Evolutionary conservation across 2,329 filamentous ascomycete species (phyloP), one percentile per base, ranked within the genome.

Genomic region (Aureobasidium pullulans): DNA sequence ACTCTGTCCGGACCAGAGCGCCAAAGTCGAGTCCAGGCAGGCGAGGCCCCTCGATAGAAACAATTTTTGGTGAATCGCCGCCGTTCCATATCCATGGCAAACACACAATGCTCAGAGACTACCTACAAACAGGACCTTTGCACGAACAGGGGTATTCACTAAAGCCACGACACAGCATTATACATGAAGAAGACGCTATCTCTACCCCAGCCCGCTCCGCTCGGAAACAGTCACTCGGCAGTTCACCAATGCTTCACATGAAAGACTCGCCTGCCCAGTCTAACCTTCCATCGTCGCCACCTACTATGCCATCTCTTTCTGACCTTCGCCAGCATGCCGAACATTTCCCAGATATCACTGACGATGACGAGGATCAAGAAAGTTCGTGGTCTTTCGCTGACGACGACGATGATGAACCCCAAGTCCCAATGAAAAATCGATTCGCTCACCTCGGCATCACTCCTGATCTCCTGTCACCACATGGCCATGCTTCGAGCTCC

Each of bases 1-100:
- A 92, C 75, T 91, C 88, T 32, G 74, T 90, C 65, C 85, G 87
- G 57, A 91, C 88, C 15, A 79, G 82, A 61, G 85, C 82, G 40
- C 90, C 87, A 9, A 81, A 82, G 62, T 87, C 85, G 62, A 79
- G 82, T 57, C 83, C 85, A 61, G 82, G 84, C 36, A 80, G 84
- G 48, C 84, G 89, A 39, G 87, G 86, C 31, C 87, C 88, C 15
- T 76, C 79, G 50, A 84, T 91, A 52, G 88, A 91, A 68, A 89
- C 84, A 28, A 88, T 91, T 77, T 92, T 91, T 71, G 88, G 92
- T 72, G 88, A 92, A 66, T 89, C 87, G 8, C 59, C 59, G 19
- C 59, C 59, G n/a, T 44, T 42, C 9, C 52, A 61, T 8, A 39
- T 52, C n/a, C 59, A 57, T 52, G 52, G 54, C 70, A 74, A 57